Evolutionary conservation across 495 filamentous ascomycete species (phyloP), one percentile per base, ranked within the genome.

Genomic region (Penicillium chermesinum): DNA sequence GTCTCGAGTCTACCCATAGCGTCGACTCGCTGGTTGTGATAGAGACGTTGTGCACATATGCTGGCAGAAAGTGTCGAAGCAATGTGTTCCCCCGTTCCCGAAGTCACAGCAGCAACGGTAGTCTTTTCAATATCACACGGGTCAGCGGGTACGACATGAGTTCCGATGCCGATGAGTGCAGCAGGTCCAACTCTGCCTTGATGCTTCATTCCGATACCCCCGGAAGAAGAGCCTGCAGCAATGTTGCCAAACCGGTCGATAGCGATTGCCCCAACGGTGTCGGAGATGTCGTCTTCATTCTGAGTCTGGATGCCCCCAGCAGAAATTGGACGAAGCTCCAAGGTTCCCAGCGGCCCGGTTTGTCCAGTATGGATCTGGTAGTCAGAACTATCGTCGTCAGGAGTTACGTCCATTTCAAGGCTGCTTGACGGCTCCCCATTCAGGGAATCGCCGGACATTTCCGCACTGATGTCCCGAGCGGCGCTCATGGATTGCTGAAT

Each of bases 161-260:
- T 90, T 35, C 93, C 93, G 42, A 98, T 78, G 9, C 91, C 91
- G 16, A 96, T 86, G 10, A 98, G 73, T 6, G 93, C 93, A 17
- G 93, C 93, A 27, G 93, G 93, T 2, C 93, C 93, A 57, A 95
- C 76, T 36, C 93, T 83, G 18, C 93, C 93, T 38, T 80, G 77
- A 66, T 93, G 89, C 57, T 98, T 98, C 90, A 98, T 95, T 13
- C 94, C 94, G 53, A 97, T 97, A 6, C 93, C 93, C n/a, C 93
- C 93, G 38, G 93, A 98, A 6, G 93, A 97, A 2, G 94, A 95
- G n/a, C 87, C 93, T 7, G 91, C 93, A 4, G 93, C 94, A 60
- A 98, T 95, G 39, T 86, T 84, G 15, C 93, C 93, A 33, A 74
- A 80, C 17, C 72, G 70, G 56, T 98, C 93, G 49, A 98, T 80